phyloP scores from a whole-genome alignment of 805 yeast genomes.

The Lipomyces yamanashiensis region DNA sequence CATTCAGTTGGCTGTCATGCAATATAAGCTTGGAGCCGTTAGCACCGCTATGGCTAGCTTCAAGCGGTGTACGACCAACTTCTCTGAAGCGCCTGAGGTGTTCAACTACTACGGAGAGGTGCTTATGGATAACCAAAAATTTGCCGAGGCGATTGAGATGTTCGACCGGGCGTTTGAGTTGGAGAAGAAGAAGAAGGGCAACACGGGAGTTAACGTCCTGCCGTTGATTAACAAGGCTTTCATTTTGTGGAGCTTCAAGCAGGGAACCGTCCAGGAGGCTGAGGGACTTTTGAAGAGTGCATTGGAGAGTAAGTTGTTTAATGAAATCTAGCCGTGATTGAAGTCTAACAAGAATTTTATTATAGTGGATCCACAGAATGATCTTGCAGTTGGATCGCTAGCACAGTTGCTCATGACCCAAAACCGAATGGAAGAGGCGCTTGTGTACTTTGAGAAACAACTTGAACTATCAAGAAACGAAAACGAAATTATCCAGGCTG shows the following conservation, averaged over 20 bases:
- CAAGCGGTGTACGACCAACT: conserved; percentile 54
- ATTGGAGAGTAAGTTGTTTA: conserved; percentile 50
- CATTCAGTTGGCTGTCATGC: conserved; percentile 90
- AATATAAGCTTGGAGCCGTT: conserved; percentile 57
- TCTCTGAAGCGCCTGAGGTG: conserved; percentile 87
- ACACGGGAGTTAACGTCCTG: conserved; percentile 80
- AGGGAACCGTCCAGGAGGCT: conserved; percentile 58
- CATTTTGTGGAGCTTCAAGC: conserved; percentile 47
- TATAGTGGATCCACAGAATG: conserved; percentile 77
- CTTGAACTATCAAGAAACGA: conserved; percentile 79
- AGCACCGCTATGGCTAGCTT: conserved; percentile 36
- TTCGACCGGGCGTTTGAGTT: conserved; percentile 85
- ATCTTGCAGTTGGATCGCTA: conserved; percentile 84
- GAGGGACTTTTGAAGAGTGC: conserved; percentile 73
- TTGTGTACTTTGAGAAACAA: conserved; percentile 78
- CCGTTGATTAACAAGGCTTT: conserved; percentile 92
- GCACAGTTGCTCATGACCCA: conserved; percentile 89
- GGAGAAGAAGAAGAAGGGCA: conserved; percentile 50
- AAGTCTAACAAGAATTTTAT: not conserved
- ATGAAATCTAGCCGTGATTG: not conserved
- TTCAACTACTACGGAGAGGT: conserved; percentile 97
- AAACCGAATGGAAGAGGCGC: conserved; percentile 81
- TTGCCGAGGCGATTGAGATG: conserved; percentile 73
- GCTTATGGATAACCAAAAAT: conserved; percentile 77
- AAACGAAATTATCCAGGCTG: conserved; percentile 19